These are phyloP conservation scores for Allantophomopsis lycopodina DNA, from an alignment of 2,329 filamentous ascomycete species.

Conservation along the genomic window DNA sequence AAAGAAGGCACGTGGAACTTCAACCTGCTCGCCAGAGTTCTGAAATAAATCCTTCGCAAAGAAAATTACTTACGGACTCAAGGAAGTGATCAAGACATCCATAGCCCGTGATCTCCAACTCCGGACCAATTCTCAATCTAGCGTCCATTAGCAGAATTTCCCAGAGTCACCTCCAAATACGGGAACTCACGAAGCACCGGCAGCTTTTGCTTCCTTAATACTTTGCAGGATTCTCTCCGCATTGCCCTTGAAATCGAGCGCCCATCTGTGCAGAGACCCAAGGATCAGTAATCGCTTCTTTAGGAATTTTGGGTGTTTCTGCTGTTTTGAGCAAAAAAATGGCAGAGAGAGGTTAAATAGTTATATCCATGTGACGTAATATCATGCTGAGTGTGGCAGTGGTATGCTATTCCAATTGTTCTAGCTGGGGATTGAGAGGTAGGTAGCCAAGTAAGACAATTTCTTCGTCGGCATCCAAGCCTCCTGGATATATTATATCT, in stretches of 20 bases:
- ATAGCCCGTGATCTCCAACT: conserved; percentile 29
- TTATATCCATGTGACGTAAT: no score
- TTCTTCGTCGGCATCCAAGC: no score
- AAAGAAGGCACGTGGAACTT: neutral
- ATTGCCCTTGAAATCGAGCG: conserved; percentile 47
- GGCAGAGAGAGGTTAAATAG: no score
- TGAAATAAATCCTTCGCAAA: neutral
- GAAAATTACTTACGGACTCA: conserved; percentile 7
- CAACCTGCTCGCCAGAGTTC: neutral
- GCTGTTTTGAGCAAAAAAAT: no score
- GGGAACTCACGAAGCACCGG: no score
- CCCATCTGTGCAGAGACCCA: conserved; percentile 28
- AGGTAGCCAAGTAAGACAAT: no score
- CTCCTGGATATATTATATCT: no score
- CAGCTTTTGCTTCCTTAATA: conserved; percentile 35
- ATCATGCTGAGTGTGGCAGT: no score
- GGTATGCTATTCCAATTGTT: no score
- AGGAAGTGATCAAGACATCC: conserved; percentile 43
- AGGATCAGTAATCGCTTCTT: neutral
- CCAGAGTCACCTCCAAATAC: no score
- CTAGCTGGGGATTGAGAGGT: no score
- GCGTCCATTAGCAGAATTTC: conserved; percentile 26
- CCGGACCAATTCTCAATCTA: conserved; percentile 38
- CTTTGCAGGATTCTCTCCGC: conserved; percentile 42
- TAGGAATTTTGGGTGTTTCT: no score